These are phyloP conservation scores for Nakaseomyces glabratus DNA, from an alignment of 1,139 yeast genomes.

Conservation along the genomic window DNA sequence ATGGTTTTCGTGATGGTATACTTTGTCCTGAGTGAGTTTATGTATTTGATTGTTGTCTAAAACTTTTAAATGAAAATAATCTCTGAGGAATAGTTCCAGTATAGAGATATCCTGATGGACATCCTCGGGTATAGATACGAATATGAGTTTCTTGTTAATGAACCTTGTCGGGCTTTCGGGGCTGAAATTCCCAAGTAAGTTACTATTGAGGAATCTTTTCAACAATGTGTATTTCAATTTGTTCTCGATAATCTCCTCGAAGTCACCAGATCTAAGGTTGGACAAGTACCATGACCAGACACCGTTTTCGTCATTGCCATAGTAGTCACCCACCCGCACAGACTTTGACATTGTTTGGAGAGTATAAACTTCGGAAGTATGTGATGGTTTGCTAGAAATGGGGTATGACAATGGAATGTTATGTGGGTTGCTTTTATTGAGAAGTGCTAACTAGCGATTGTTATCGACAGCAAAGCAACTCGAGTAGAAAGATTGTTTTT, in stretches of 20 bases:
- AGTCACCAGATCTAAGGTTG: conserved; percentile 28
- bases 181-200: conserved; percentile 6
- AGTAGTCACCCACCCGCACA: conserved; percentile 27
- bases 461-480: too few relatives aligned
- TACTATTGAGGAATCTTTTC: conserved; percentile 22
- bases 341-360: conserved; percentile 21
- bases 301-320: conserved; percentile 29
- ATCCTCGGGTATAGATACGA: conserved; percentile 29
- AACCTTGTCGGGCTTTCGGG: conserved; percentile 1
- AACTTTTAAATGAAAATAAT: conserved; percentile 27
- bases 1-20: conserved; percentile 29
- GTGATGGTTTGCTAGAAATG: too few relatives aligned
- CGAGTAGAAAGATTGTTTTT: too few relatives aligned
- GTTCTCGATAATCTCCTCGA: conserved; percentile 28
- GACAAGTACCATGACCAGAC: conserved; percentile 31
- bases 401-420: too few relatives aligned
- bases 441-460: too few relatives aligned
- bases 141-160: conserved; percentile 20
- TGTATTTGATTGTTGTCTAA: conserved; percentile 24
- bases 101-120: conserved; percentile 26
- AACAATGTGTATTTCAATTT: conserved; percentile 22
- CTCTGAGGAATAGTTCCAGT: conserved; percentile 26
- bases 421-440: too few relatives aligned
- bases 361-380: too few relatives aligned
- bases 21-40: conserved; percentile 21